Base-by-base conservation (phyloP, 176 grass and related monocot species). In the Saccharum spontaneum region DNA sequence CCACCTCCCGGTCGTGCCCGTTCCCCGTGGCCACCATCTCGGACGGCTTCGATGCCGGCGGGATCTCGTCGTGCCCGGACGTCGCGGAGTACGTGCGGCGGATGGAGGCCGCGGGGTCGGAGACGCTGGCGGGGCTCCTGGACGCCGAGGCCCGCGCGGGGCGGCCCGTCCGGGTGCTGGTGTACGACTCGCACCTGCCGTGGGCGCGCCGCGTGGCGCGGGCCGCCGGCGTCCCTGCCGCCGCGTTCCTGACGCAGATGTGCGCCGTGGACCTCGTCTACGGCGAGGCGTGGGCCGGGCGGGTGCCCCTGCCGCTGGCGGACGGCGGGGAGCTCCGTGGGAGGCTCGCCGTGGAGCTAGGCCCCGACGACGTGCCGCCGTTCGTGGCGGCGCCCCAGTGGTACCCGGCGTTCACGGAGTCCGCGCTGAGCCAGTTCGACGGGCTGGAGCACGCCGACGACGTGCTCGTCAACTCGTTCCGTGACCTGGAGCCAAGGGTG, bases 21-120 rank as follows among this genome's bases (percentile, higher is more conserved):
- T 76, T 84, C 82, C 71, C 13, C 4, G 22, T 84, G 13, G 31
- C 13, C 60, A 30, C 71, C 17, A 24, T 84, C 59, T 84, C 82
- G 2, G 82, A 84, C 43, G 82, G 82, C 41, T 84, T 84, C 81
- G 67, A 82, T 41, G n/a, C 11, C 41, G 70, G 70, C 40, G 70
- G 70, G 6, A 15, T 46, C 37, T 38, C 37, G 0, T 57, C 79
- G 14, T 82, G 79, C 79, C 46, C 46, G 31, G 79, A 81, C 79
- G 1, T 5, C 13, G 33, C 12, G 6, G 65, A 48, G 66, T 81
- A 81, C 65, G 1, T 39, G 33, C 46, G 79, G 1, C 45, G 33
- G 13, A 17, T 55, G 46, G 79, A 70, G 49, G 49, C 49, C 34
- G n/a, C 15, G 8, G 79, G 49, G 4, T 82, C 79, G 14, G 67